Base-by-base conservation (phyloP, 495 filamentous ascomycete genomes). In the Penicillium diatomitis region DNA sequence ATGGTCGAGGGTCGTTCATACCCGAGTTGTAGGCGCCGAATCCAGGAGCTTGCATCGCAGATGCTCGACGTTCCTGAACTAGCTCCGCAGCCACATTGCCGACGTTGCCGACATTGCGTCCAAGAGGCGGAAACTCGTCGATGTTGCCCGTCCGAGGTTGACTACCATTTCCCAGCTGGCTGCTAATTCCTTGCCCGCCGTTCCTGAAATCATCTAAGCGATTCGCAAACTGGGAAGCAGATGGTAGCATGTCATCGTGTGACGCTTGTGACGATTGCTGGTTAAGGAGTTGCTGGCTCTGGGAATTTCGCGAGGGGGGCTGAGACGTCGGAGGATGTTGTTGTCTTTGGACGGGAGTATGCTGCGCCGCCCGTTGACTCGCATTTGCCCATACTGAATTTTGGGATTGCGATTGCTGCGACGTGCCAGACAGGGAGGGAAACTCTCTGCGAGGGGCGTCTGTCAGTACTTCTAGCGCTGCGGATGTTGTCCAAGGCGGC, bases 111-210 rank as follows among this genome's bases (percentile, higher is more conserved):
- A 75, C 74, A 47, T 80, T 83, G 48, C 87, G 80, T 43, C 86
- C 84, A 45, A 92, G 68, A 8, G 90, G 85, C 38, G 90, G 90
- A 46, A 94, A 94, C 7, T 94, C 89, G 27, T 96, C 88, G 20
- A 84, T 82, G 53, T 76, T 83, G 48, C 71, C 79, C 9, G 80
- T 76, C 51, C 85, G 86, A 20, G 81, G 77, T 50, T 91, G 87
- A 35, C 61, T 63, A 38, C 69, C 65, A 4, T 66, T 50, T 53
- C 73, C 58, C 65, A 77, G 57, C 75, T 86, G 61, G 61, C 74
- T 62, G 61, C 78, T 69, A 36, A 81, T 78, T 9, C 76, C 80
- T 53, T 88, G 84, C 30, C 71, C 78, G 43, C 75, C 76, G 50
- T 76, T 76, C 44, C 77, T 67, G 56, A 75, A 80, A 50, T 82